phyloP scores from a whole-genome alignment of 2,329 filamentous ascomycete species.

The Neopestalotiopsis rosae region DNA sequence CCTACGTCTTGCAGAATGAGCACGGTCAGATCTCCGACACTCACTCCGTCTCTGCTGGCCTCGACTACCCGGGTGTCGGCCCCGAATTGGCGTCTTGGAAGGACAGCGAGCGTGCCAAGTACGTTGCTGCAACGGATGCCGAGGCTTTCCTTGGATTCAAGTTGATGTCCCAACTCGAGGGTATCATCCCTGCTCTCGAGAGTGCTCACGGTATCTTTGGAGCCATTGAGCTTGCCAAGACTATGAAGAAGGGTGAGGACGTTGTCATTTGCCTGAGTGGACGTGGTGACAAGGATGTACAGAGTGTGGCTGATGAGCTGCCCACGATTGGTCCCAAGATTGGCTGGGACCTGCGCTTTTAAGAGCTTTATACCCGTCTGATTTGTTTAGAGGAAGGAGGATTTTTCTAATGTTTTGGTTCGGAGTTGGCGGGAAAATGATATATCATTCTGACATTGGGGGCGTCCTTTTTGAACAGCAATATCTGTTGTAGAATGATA shows the following conservation, averaged over 20 bases:
- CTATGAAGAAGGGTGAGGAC: constrained; percentile 86
- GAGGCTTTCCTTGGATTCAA: constrained; percentile 89
- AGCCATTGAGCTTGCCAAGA: constrained; percentile 88
- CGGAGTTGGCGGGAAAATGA: constrained; percentile 15
- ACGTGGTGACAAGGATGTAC: constrained; percentile 96
- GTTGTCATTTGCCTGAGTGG: constrained; percentile 94
- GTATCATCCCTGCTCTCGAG: constrained; percentile 96
- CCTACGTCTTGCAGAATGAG: constrained; percentile 91
- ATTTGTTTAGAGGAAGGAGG: neutral
- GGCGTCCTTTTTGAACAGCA: neutral
- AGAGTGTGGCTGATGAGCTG: constrained; percentile 95
- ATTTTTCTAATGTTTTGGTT: neutral
- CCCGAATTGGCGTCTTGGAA: constrained; percentile 95
- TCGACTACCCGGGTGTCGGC: constrained; percentile 96
- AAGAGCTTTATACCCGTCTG: constrained; percentile 27
- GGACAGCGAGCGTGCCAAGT: constrained; percentile 83
- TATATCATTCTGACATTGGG: neutral
- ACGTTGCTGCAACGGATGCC: constrained; percentile 89
- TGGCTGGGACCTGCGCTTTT: constrained; percentile 72
- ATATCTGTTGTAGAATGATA: constrained; percentile 3
- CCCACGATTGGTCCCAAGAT: constrained; percentile 89
- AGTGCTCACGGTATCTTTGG: constrained; percentile 92
- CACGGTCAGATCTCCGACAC: constrained; percentile 95
- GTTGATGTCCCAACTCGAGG: constrained; percentile 84
- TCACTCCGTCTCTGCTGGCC: constrained; percentile 93